These are phyloP conservation scores for Annulohypoxylon bovei DNA, from an alignment of 495 filamentous ascomycete species.

Conservation along the genomic window DNA sequence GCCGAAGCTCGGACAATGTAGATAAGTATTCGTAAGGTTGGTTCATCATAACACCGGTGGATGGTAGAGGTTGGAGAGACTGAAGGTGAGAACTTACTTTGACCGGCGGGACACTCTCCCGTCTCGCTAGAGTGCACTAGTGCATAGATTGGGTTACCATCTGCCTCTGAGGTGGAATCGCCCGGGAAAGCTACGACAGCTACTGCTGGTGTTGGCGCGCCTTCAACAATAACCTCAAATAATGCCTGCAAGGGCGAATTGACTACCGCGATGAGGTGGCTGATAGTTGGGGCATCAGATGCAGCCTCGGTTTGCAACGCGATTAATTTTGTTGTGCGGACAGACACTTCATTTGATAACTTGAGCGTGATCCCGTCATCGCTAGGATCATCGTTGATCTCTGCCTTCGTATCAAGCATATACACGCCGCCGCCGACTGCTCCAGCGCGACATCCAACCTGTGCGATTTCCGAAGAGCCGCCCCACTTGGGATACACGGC, in stretches of 20 bases:
- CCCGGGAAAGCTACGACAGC: conserved; percentile 77
- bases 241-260: conserved; percentile 71
- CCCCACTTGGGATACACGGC: conserved; percentile 92
- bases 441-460: conserved; percentile 90
- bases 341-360: conserved; percentile 68
- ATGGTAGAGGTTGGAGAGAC: conserved; percentile 27
- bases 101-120: conserved; percentile 84
- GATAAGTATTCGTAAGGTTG: conserved; percentile 91
- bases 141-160: conserved; percentile 70
- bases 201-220: conserved; percentile 75
- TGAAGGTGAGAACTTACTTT: conserved; percentile 74
- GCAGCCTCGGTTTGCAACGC: conserved; percentile 52
- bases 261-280: conserved; percentile 69
- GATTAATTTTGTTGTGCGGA: conserved; percentile 68
- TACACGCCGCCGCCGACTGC: conserved; percentile 94
- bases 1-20: conserved; percentile 93
- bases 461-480: conserved; percentile 88
- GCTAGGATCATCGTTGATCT: conserved; percentile 17
- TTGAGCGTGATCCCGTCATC: conserved; percentile 54
- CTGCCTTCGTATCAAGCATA: conserved; percentile 70
- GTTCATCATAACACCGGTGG: conserved; percentile 73
- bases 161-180: conserved; percentile 53
- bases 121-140: conserved; percentile 84
- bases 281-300: conserved; percentile 39
- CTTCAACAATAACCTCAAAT: conserved; percentile 78